Percentiles rank a stretch among this genome's conserved stretches.
phyloP scores from a whole-genome alignment of 2,329 filamentous ascomycete species.

The Trichoderma aggressivum region DNA sequence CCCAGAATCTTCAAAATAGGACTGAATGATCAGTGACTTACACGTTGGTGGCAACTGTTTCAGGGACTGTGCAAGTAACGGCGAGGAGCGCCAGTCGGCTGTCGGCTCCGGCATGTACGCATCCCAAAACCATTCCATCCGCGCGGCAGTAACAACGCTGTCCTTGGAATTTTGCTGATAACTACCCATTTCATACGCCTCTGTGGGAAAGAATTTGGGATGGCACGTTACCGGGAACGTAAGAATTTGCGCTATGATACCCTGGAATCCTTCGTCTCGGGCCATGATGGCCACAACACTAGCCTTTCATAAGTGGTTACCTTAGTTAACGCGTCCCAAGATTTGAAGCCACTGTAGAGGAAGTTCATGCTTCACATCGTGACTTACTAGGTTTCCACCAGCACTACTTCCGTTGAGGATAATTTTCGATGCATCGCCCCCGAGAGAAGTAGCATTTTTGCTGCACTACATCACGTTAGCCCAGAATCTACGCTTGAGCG shows the following conservation, averaged over 20 bases:
- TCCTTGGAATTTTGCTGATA: neutral
- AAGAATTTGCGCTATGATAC: neutral
- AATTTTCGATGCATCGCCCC: constrained; percentile 34
- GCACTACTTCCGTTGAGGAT: constrained; percentile 37
- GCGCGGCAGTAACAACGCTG: neutral
- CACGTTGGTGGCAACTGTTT: neutral
- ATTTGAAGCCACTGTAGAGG: neutral
- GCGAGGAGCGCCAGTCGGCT: neutral
- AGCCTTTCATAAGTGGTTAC: neutral
- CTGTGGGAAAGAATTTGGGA: neutral
- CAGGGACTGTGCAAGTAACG: neutral
- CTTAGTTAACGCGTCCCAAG: neutral
- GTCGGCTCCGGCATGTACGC: neutral
- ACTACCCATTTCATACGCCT: neutral
- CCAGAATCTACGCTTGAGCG: neutral
- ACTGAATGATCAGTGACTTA: neutral
- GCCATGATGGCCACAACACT: neutral
- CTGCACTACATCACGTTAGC: neutral
- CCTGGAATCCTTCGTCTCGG: neutral
- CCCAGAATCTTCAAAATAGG: neutral
- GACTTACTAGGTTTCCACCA: constrained; percentile 34
- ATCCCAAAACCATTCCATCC: neutral
- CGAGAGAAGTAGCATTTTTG: constrained; percentile 22
- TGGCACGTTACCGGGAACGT: neutral
- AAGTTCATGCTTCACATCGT: neutral